Conservation (phyloP, 2,329 filamentous ascomycete genomes). For the Samsoniella hepiali region DNA sequence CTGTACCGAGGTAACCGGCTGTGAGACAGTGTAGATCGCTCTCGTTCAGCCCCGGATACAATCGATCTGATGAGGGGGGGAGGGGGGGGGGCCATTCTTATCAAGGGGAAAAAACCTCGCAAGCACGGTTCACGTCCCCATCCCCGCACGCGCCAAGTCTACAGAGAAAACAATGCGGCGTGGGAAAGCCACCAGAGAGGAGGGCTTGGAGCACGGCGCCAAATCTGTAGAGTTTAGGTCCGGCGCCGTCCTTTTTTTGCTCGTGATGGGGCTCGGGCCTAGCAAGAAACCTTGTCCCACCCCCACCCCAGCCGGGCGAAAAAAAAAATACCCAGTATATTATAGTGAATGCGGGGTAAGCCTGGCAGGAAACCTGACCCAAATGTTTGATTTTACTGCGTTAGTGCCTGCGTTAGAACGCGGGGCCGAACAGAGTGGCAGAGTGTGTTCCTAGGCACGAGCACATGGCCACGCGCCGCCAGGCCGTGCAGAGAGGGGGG, state of each 20-base stretch:
- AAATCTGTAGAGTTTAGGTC: too few species aligned
- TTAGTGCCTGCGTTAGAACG: not conserved
- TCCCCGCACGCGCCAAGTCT: too few species aligned
- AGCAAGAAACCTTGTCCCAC: not conserved
- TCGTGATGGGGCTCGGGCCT: too few species aligned
- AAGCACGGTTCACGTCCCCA: too few species aligned
- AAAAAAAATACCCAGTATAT: too few species aligned
- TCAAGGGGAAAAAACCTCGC: too few species aligned
- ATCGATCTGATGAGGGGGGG: not conserved
- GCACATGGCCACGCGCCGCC: not conserved
- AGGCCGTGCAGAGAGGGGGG: not conserved
- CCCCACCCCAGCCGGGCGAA: too few species aligned
- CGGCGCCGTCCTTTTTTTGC: too few species aligned
- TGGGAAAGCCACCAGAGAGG: too few species aligned
- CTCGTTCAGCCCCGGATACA: not conserved
- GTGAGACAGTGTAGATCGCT: not conserved
- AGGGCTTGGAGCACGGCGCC: too few species aligned
- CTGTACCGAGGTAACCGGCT: constrained; percentile 15
- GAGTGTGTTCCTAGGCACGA: not conserved
- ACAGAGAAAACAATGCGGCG: too few species aligned
- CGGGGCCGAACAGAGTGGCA: not conserved
- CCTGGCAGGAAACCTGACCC: not conserved
- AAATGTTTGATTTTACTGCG: not conserved
- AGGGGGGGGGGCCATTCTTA: too few species aligned
- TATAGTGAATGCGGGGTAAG: not conserved